Evolutionary conservation across 805 yeast genomes (phyloP).

Genomic region (Crinitomyces ghanaensis): DNA sequence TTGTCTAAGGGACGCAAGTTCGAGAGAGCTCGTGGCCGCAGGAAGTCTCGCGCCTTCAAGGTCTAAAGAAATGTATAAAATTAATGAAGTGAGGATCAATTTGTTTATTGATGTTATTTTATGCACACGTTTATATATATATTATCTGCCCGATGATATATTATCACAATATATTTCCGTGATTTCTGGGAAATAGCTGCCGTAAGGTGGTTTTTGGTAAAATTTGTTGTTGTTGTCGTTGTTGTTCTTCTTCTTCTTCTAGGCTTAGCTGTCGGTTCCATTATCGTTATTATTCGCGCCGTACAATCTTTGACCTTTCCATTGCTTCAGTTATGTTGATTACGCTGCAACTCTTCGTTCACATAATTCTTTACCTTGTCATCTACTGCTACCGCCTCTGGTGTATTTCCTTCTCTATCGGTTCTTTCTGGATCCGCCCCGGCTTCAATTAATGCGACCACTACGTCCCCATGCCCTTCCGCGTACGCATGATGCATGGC

Average conservation of each 20-base stretch:
- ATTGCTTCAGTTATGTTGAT: too few species aligned
- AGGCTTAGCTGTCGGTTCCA: too few species aligned
- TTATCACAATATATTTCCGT: too few species aligned
- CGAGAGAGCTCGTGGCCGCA: conserved; percentile 99
- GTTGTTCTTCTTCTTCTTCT: too few species aligned
- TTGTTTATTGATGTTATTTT: not conserved
- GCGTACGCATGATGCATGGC: conserved; percentile 83
- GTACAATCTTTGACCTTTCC: too few species aligned
- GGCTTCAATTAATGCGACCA: conserved; percentile 41
- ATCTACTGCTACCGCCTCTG: conserved; percentile 45
- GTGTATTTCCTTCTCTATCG: conserved; percentile 44
- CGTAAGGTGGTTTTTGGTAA: too few species aligned
- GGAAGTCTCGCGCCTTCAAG: conserved; percentile 99
- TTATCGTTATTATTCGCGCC: too few species aligned
- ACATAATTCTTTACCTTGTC: conserved; percentile 32
- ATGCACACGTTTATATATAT: too few species aligned
- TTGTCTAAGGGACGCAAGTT: conserved; percentile 97
- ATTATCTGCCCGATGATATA: too few species aligned
- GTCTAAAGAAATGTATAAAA: conserved; percentile 49
- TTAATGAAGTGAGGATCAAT: not conserved
- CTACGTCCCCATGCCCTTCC: conserved; percentile 79
- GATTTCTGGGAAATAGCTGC: too few species aligned
- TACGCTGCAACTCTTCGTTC: not conserved
- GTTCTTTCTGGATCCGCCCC: conserved; percentile 51
- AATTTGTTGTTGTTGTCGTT: too few species aligned